Percentiles rank a stretch among this genome's conserved stretches.
Evolutionary conservation across 169 alveolate species (phyloP).

Genomic region (Plasmodium fragile): DNA sequence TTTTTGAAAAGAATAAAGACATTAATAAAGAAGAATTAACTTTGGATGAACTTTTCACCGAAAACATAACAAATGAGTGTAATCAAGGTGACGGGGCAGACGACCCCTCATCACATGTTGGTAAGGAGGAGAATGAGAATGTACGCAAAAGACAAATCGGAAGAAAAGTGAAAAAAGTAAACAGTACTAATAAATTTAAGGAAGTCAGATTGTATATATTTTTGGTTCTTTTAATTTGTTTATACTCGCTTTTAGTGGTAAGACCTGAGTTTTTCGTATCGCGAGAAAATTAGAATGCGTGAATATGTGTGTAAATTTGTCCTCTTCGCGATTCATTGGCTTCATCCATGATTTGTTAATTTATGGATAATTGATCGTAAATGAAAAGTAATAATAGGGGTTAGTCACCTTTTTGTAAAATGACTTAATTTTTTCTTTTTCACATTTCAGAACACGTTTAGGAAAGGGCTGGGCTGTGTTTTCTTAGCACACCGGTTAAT

Average conservation of each 20-base stretch:
- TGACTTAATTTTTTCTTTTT: neutral
- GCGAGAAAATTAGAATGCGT: neutral
- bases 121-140: neutral
- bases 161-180: neutral
- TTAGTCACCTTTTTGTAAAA: neutral
- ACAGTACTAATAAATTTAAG: neutral
- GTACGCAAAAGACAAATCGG: neutral
- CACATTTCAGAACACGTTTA: neutral
- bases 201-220: constrained; percentile 22
- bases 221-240: constrained; percentile 10
- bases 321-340: neutral
- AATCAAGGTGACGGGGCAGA: neutral
- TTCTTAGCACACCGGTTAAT: neutral
- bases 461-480: constrained; percentile 6
- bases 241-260: constrained; percentile 13
- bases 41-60: neutral
- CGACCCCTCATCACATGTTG: neutral
- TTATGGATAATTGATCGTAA: neutral
- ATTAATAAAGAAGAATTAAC: neutral
- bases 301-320: neutral
- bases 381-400: neutral
- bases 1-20: neutral
- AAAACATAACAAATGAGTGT: neutral
- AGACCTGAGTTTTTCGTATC: neutral
- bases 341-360: neutral